Base-by-base conservation (phyloP, 2,329 filamentous ascomycete species). In the Lasiodiplodia sp. region DNA sequence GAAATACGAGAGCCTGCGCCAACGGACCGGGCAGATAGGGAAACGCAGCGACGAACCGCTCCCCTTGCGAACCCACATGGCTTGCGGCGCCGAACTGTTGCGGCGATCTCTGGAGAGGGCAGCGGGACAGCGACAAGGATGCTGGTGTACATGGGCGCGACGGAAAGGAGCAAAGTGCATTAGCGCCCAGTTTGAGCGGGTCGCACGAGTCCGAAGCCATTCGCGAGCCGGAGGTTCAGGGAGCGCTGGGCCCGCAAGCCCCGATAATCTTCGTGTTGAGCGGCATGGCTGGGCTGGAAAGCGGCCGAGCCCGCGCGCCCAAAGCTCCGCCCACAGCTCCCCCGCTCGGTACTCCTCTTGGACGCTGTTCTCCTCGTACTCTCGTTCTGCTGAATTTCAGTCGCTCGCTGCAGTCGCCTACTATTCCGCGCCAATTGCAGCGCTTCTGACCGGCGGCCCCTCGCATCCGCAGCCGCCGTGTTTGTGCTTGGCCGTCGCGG, bases 61-160 rank as follows among this genome's bases (percentile, higher is more conserved):
- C 14, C 58, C 58, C 58, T 63, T 63, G 58, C 23, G 49, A 40
- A 40, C 57, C 38, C 57, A 62, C 34, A 62, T 62, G 57, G 57
- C 38, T 31, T 47, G 37, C 38, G 21, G 38, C 37, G 55, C 31
- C 6, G 16, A 28, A 37, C 8, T 58, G 34, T 58, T 37, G 21
- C 37, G 18, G 12, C 34, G 38, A 38, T 10, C 25, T 18, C 38
- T 47, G 47, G 21, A 40, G 16, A 31, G 56, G 58, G 60, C 47
- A 64, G 60, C 60, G 60, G 60, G 47, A 52, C 18, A 14, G 12
- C 44, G 38, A 37, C 58, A 28, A n/a, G 58, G 58, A 16, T 63
- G 16, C 3, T 11, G 55, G 55, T 31, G 23, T 25, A 31, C 12
- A 5, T 28, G 28, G 23, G 25, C 52, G 25, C 51, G 28, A 47